Base-by-base conservation (phyloP, 768 basidiomycete species). In the Suillus weaverae region DNA sequence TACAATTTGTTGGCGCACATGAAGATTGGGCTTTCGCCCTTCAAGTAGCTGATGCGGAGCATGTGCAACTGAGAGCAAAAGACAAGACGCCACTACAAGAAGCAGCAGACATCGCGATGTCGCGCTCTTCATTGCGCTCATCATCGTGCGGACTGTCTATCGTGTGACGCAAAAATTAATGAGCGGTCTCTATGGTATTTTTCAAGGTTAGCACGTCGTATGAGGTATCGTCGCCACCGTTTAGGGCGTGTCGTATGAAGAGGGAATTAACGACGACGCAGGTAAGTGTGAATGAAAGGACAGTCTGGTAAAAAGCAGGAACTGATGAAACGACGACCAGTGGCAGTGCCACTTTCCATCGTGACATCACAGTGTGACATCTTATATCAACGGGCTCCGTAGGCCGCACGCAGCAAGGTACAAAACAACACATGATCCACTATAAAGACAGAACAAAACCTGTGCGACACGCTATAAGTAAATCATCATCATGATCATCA, bases 21-120 rank as follows among this genome's bases (percentile, higher is more conserved):
- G 69, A 57, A 66, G 26, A 32, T 20, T 44, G 44, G 48, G 65
- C 14, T 32, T 51, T 41, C 53, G 69, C 35, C 59, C 64, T 54
- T 66, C 60, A 36, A 73, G 65, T 53, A 65, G 66, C 41, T 70
- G 65, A 35, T 68, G 54, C 73, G 63, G 67, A 75, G 68, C 72
- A 54, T 70, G 61, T 18, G 68, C 67, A 43, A 70, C 73, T 60
- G 74, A 65, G 18, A 78, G 63, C 46, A 74, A 44, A 50, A 70
- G 72, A 38, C 72, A 73, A 32, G 73, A 69, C 7, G 71, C 62
- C 41, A 71, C 56, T 36, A 74, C 69, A 30, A 81, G 57, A 35
- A 78, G 59, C 11, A 59, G 39, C 36, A 80, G 67, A 60, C 66
- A 68, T 44, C 70, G 65, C 20, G 66, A 69, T 33, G 61, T 64